Evolutionary conservation across 2,329 filamentous ascomycete species (phyloP), one percentile per base, ranked within the genome.

Genomic region (Trichophyton schoenleinii): DNA sequence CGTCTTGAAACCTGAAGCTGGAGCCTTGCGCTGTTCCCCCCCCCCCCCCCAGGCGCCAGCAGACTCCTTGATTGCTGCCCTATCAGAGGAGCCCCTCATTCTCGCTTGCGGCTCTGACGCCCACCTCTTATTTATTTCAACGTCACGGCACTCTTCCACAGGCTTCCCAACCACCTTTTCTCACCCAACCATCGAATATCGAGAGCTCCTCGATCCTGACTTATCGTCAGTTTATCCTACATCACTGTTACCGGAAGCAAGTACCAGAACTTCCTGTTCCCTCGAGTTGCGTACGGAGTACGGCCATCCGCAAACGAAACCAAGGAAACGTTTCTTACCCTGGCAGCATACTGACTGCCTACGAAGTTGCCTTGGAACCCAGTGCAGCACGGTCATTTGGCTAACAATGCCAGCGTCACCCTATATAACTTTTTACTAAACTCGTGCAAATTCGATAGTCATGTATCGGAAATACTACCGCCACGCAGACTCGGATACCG

Each of bases 401-500:
- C 34, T 11, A 36, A 36, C 34, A 36, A 36, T 8, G 34, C 34
- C 34, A 36, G 34, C 34, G 34, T 36, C 34, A 11, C 7, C 34
- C 11, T 36, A 8, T 11, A 36, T 11, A 36, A 1, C 7, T 36
- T 36, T 36, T 9, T 11, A 36, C 34, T 36, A 36, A 36, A 11
- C 34, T 36, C 34, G 8, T 11, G 34, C 34, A 9, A 36, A 36
- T 11, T 36, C 11, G 41, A 3, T 1, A 3, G n/a, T 13, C 49
- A 55, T 55, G 49, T 34, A 18, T 55, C 49, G n/a, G 5, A 36
- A 55, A n/a, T n/a, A 55, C n/a, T 20, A 52, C 6, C 5, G 31
- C 28, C 28, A 55, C 49, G 49, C 53, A 22, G 36, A 59, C 22
- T 63, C 61, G 6, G 61, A 62, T 28, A 57, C 58, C 9, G 55